These are phyloP conservation scores for Daedaleopsis nitida DNA, from an alignment of 768 basidiomycete species.

Conservation along the genomic window DNA sequence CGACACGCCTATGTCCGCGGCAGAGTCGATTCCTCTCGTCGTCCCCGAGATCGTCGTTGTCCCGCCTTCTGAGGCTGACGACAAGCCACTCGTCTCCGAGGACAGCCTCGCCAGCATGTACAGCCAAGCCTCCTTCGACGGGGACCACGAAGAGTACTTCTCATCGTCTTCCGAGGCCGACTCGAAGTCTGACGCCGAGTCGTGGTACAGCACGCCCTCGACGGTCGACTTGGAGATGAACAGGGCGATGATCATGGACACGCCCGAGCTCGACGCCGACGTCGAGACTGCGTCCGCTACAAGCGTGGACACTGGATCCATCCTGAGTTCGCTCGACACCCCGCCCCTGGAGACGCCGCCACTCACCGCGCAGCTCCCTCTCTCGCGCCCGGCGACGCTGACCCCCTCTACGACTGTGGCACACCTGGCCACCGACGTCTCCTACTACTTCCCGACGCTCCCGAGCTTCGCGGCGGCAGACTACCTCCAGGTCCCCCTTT, in stretches of 20 bases:
- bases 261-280: slow-evolving; percentile 2
- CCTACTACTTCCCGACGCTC: slow-evolving; percentile 15
- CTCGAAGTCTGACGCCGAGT: background rate
- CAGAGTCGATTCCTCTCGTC: background rate
- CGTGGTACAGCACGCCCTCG: background rate
- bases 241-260: background rate
- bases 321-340: background rate
- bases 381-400: background rate
- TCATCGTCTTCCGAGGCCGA: too few species aligned
- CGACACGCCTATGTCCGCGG: background rate
- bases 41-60: slow-evolving; percentile 17
- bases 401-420: background rate
- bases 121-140: background rate
- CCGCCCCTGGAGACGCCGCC: slow-evolving; percentile 9
- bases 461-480: slow-evolving; percentile 3
- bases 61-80: slow-evolving; percentile 4
- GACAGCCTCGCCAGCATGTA: slow-evolving; percentile 11
- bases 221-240: too few species aligned
- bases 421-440: slow-evolving; percentile 6
- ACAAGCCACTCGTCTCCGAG: background rate
- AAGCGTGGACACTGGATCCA: background rate
- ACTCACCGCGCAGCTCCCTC: background rate
- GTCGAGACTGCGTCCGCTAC: background rate
- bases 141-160: background rate
- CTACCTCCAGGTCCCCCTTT: slow-evolving; percentile 13